Evolutionary conservation across 345 rosid genomes (phyloP), one percentile per base, ranked within the genome.

Genomic region (Populus nigra): DNA sequence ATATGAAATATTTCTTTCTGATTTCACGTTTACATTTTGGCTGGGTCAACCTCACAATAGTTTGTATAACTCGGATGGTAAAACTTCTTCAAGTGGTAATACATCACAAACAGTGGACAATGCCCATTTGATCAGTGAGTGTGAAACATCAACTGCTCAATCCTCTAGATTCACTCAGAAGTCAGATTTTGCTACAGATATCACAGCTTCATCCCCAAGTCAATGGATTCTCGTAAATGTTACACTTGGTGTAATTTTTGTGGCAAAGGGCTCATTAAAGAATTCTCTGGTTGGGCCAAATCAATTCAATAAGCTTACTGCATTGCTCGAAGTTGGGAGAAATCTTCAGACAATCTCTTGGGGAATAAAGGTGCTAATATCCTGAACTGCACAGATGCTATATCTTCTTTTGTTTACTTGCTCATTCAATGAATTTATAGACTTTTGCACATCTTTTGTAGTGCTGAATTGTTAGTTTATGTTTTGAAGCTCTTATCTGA

Each of bases 1-100:
- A 75, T 85, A 85, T 82, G 96, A 90, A 82, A 81, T 88, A 68
- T 86, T 84, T 76, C 86, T 93, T 78, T 87, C 99, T 71, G 86
- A 83, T 75, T 89, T 85, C 81, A 65, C 81, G 77, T 73, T 90
- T 82, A 76, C 85, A 79, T 75, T 88, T 50, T 84, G 82, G 77
- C 81, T 88, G 78, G 85, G 84, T 84, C 79, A 61, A 71, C 87
- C 86, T 73, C 74, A n/a, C 71, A 65, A 71, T 75, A 76, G 76
- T 57, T 80, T 73, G 78, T 78, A 80, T 73, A 74, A 77, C 76
- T 83, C 81, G 77, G 33, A 43, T 78, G 83, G 73, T 75, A 73
- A 76, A 83, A 84, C 84, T 77, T 55, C 66, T 41, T 72, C 59
- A 27, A 78, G 41, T 61, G 79, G 45, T 68, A 77, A 75, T 61